These are phyloP conservation scores for Fagopyrum homotropicum DNA, from an alignment of 148 eudicot genomes.

Conservation along the genomic window DNA sequence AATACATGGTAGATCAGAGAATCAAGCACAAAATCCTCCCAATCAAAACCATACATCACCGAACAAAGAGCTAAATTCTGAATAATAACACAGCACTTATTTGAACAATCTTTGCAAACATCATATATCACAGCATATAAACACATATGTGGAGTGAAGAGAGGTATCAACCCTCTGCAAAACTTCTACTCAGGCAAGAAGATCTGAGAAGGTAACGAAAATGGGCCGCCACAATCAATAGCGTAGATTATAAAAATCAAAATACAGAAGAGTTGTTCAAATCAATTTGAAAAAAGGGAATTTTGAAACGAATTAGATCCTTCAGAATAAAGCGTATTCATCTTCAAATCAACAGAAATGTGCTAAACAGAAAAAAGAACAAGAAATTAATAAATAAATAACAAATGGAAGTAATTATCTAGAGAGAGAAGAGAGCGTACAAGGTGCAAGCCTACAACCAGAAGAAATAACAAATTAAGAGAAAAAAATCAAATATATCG, in stretches of 20 bases:
- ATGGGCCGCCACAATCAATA: not conserved
- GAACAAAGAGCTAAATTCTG: not conserved
- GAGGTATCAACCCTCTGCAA: not conserved
- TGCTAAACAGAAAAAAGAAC: not conserved
- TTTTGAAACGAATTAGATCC: not conserved
- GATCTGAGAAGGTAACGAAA: constrained; percentile 1
- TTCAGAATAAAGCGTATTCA: not conserved
- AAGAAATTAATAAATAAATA: not conserved
- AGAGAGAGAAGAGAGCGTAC: not conserved
- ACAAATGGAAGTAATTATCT: not conserved
- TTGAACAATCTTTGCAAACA: not conserved
- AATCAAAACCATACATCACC: not conserved
- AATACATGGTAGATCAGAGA: not conserved
- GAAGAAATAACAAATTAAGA: not conserved
- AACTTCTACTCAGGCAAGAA: not conserved
- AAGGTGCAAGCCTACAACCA: not conserved
- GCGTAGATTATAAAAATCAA: not conserved
- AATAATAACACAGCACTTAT: not conserved
- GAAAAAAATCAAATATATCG: too few species aligned
- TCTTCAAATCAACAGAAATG: not conserved
- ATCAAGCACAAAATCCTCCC: constrained; percentile 5
- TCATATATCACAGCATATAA: not conserved
- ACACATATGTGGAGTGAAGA: not conserved
- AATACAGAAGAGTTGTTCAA: not conserved
- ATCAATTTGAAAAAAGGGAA: not conserved